A percentile compares a stretch with the other conserved stretches of the same genome.
Evolutionary conservation across 1,284 basidiomycete genomes (phyloP).

Genomic region (Fomitopsis pinicola): DNA sequence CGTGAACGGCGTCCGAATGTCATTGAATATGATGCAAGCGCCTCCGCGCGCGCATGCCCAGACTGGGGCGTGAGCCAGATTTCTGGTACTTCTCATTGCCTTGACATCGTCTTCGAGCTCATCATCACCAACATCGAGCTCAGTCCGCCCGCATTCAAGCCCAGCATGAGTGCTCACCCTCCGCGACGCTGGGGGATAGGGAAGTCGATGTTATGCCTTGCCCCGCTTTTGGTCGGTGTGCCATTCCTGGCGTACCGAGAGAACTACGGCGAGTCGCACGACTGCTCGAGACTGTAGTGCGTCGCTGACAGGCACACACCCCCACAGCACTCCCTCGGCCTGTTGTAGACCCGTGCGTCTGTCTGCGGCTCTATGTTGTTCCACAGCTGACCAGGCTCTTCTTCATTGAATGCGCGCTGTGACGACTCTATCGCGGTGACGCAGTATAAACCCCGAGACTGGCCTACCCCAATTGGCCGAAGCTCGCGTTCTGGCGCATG

Average conservation of each 20-base stretch:
- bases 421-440: background rate
- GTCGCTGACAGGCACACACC: background rate
- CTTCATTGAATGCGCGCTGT: background rate
- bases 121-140: too few relatives aligned
- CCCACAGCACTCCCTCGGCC: slow-evolving; percentile 36
- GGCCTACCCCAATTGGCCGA: slow-evolving; percentile 69
- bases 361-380: background rate
- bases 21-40: background rate
- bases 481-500: slow-evolving; percentile 55
- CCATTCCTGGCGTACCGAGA: slow-evolving; percentile 27
- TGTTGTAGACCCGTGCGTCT: slow-evolving; percentile 24
- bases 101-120: too few relatives aligned
- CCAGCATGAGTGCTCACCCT: slow-evolving; percentile 16
- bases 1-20: background rate
- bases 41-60: background rate
- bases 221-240: slow-evolving; percentile 30
- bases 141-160: background rate
- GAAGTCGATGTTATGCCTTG: slow-evolving; percentile 30
- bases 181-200: slow-evolving; percentile 32
- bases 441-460: slow-evolving; percentile 51
- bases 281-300: background rate
- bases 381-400: background rate
- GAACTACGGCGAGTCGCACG: slow-evolving; percentile 27
- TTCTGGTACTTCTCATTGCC: background rate
- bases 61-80: background rate